These are phyloP conservation scores for Tolypocladium paradoxum DNA, from an alignment of 2,329 filamentous ascomycete species.

Conservation along the genomic window DNA sequence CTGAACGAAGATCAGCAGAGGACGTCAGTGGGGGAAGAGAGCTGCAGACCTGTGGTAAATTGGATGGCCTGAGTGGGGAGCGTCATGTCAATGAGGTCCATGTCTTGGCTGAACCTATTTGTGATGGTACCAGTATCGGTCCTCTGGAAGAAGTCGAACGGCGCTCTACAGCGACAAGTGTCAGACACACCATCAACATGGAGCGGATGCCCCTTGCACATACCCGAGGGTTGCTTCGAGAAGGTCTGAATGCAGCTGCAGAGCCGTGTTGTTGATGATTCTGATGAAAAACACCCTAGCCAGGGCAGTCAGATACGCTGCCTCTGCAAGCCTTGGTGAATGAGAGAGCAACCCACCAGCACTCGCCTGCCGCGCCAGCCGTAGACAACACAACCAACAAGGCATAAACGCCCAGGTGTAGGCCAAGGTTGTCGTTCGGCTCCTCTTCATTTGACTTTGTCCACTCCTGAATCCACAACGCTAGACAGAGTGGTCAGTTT, in stretches of 20 bases:
- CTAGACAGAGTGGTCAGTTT: not conserved
- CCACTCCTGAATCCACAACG: not conserved
- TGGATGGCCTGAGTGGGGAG: conserved; percentile 10
- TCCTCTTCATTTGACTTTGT: not conserved
- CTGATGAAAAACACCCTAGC: not conserved
- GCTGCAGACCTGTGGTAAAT: conserved; percentile 3
- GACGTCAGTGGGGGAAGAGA: not conserved
- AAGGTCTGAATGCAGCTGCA: conserved; percentile 20
- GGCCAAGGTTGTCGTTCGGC: not conserved
- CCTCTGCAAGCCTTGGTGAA: not conserved
- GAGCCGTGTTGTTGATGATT: conserved; percentile 1
- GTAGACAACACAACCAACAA: not conserved
- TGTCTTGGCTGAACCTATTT: conserved; percentile 29
- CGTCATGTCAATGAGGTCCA: conserved; percentile 22
- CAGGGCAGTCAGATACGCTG: not conserved
- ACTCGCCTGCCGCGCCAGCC: not conserved
- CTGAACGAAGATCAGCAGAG: not conserved
- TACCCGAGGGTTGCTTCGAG: conserved; percentile 15
- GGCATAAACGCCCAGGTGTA: not conserved
- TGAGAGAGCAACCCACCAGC: not conserved
- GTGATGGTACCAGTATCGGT: conserved; percentile 23
- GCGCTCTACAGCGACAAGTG: not conserved
- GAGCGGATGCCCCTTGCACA: not conserved
- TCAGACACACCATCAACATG: not conserved
- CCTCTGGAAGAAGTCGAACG: not conserved